phyloP scores from a whole-genome alignment of 1,139 yeast genomes.

The Yarrowia galli region DNA sequence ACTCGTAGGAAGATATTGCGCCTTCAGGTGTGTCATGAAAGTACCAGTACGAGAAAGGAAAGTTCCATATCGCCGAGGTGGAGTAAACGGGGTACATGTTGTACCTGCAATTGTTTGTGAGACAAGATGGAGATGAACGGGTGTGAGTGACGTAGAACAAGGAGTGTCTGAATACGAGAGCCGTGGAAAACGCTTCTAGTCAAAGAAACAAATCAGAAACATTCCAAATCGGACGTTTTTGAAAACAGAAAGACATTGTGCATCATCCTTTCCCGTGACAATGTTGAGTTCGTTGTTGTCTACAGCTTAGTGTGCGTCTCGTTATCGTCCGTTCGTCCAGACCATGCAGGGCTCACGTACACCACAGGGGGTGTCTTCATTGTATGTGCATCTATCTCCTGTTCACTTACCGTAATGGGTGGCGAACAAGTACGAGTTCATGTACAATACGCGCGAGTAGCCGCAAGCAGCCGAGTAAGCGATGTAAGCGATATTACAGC shows the following conservation, averaged over 20 bases:
- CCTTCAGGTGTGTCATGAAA: too few relatives aligned
- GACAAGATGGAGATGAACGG: background rate
- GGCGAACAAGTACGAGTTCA: too few relatives aligned
- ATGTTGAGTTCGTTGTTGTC: too few relatives aligned
- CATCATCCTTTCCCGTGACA: too few relatives aligned
- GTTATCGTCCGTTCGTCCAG: conserved; percentile 33
- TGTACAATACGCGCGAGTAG: too few relatives aligned
- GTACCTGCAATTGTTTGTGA: background rate
- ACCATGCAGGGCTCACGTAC: conserved; percentile 3
- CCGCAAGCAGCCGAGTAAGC: too few relatives aligned
- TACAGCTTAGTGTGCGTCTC: too few relatives aligned
- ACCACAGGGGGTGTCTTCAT: background rate
- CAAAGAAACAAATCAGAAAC: background rate
- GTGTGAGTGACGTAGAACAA: background rate
- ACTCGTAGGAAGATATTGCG: too few relatives aligned
- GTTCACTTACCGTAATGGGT: background rate
- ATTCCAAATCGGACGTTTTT: background rate
- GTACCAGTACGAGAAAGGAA: background rate
- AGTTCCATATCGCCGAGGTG: background rate
- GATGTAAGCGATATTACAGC: background rate
- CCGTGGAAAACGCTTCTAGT: too few relatives aligned
- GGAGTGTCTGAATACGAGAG: background rate
- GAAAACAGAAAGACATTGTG: too few relatives aligned
- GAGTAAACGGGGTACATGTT: background rate
- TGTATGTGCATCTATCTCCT: conserved; percentile 16